A percentile compares a stretch with the other conserved stretches of the same genome.
Evolutionary conservation across 129 eudicot genomes (phyloP).

Genomic region (Solidago caesia): DNA sequence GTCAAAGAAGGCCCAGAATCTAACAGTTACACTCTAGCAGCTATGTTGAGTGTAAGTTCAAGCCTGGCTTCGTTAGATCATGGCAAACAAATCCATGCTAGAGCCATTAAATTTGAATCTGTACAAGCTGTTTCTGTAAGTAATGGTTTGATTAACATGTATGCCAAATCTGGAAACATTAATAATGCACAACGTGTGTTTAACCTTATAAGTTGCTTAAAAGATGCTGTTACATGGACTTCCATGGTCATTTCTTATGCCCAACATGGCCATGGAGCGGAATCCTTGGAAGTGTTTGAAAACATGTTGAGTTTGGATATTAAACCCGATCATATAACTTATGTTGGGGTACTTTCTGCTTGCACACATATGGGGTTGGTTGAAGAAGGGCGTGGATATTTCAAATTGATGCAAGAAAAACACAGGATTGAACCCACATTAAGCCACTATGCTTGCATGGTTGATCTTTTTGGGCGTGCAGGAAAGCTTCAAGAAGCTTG

Average conservation of each 20-base stretch:
- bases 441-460: slow-evolving; percentile 80
- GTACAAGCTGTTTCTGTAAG: slow-evolving; percentile 56
- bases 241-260: slow-evolving; percentile 81
- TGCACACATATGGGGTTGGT: slow-evolving; percentile 87
- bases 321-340: slow-evolving; percentile 82
- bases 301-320: slow-evolving; percentile 55
- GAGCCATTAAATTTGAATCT: slow-evolving; percentile 47
- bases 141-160: slow-evolving; percentile 76
- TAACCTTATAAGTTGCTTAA: slow-evolving; percentile 38
- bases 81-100: slow-evolving; percentile 68
- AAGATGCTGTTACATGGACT: slow-evolving; percentile 70
- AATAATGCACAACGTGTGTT: slow-evolving; percentile 48
- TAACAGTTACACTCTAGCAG: slow-evolving; percentile 70
- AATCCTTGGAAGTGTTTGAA: slow-evolving; percentile 60
- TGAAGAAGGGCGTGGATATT: slow-evolving; percentile 55
- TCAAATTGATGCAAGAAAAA: slow-evolving; percentile 55
- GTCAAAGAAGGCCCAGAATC: slow-evolving; percentile 58
- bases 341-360: slow-evolving; percentile 82
- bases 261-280: slow-evolving; percentile 76
- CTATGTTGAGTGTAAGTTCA: slow-evolving; percentile 68
- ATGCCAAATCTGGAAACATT: slow-evolving; percentile 74
- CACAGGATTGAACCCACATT: slow-evolving; percentile 68
- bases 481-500: slow-evolving; percentile 71
- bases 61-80: slow-evolving; percentile 72
- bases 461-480: slow-evolving; percentile 76